Percentiles rank a stretch among this genome's conserved stretches.
phyloP scores from a whole-genome alignment of 176 grass and related monocot species.

The Panicum miliaceum region DNA sequence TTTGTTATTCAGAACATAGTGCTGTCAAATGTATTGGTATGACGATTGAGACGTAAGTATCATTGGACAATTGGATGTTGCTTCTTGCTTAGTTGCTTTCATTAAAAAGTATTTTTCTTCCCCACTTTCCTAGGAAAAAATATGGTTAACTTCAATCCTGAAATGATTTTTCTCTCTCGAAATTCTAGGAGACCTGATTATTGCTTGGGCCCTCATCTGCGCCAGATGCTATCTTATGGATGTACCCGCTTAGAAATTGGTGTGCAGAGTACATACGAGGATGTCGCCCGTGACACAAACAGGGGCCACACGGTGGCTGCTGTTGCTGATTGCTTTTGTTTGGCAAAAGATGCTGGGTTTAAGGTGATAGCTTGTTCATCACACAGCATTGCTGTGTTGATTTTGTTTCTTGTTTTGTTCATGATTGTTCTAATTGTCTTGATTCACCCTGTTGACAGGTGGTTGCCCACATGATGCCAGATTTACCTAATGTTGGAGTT shows the following conservation, averaged over 20 bases:
- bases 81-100: conserved; percentile 12
- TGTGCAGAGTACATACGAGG: conserved; percentile 98
- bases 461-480: conserved; percentile 98
- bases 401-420: conserved; percentile 17
- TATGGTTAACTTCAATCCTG: conserved; percentile 6
- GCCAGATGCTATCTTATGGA: conserved; percentile 95
- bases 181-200: conserved; percentile 95
- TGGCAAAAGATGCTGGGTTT: conserved; percentile 99
- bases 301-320: conserved; percentile 93
- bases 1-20: conserved; percentile 96
- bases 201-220: conserved; percentile 88
- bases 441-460: conserved; percentile 54
- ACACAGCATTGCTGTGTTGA: not conserved
- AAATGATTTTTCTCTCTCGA: conserved; percentile 20
- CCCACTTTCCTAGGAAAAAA: conserved; percentile 28
- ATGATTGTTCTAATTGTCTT: conserved; percentile 9
- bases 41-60: conserved; percentile 94
- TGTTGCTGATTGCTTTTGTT: conserved; percentile 98
- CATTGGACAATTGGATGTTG: not conserved
- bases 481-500: conserved; percentile 96
- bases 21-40: conserved; percentile 96
- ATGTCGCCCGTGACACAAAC: conserved; percentile 95
- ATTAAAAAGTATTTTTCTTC: not conserved
- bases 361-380: conserved; percentile 54
- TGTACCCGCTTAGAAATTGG: conserved; percentile 97